Base-by-base conservation (phyloP, 2,329 filamentous ascomycete genomes). In the Chrysoporthe cubensis region DNA sequence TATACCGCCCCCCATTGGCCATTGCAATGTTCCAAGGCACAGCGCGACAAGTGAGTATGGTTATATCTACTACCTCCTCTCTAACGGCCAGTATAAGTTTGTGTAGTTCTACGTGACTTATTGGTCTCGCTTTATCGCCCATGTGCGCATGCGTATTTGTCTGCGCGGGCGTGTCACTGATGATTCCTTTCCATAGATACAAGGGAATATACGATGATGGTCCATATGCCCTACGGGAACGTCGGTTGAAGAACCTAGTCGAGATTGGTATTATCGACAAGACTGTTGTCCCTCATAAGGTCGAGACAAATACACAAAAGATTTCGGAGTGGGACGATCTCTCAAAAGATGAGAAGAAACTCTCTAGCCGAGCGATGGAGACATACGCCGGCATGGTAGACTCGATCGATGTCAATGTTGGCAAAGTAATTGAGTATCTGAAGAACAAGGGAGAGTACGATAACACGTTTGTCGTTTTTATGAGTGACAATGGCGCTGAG, bases 281-380 rank as follows among this genome's bases (percentile, higher is more conserved):
- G n/a, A 66, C 71, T 44, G 72, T 70, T 11, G 65, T 71, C 3
- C 71, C 74, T 1, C 72, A 76, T 60, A 67, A 73, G 40, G 71
- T 74, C 8, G 71, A 73, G 13, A 72, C 73, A 2, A 18, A 70
- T 62, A 48, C 70, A 70, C 44, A 68, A 67, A 34, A 70, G 63
- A 69, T 68, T 8, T 61, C 64, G 32, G 64, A 70, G 8, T 74
- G 72, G 74, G 69, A 72, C 18, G 65, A 70, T 3, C 67, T 75
- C 4, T 64, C 78, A 81, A 69, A 76, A 80, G 71, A 76, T 63
- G 79, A 82, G 69, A 77, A 80, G 71, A 76, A 77, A 56, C 75
- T 78, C 26, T 82, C 80, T 0, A 74, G 75, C 37, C 72, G 75
- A 6, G 74, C 74, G 14, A 79, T 79, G 77, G 77, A 79, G 66